Conservation (phyloP, 371 early-diverging fungal genomes). For the Circinella umbellata region DNA sequence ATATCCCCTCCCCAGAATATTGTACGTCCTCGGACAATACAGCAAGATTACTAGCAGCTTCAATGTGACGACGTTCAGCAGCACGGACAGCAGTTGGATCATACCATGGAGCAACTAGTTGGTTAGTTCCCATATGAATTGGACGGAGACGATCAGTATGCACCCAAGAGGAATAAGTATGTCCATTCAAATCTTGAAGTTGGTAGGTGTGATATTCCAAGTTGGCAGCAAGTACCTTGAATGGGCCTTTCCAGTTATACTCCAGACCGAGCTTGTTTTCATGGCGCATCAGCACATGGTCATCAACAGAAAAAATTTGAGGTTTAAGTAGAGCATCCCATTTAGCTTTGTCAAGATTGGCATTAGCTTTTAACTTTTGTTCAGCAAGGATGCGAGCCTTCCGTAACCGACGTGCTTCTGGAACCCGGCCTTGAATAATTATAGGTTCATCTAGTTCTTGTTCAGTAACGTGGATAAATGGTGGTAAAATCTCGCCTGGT, state of each 20-base stretch:
- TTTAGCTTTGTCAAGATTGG: conserved; percentile 21
- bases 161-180: conserved; percentile 19
- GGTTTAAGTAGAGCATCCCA: conserved; percentile 24
- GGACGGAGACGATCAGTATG: conserved; percentile 13
- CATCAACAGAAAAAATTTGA: conserved; percentile 16
- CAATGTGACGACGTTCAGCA: not conserved
- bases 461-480: not conserved
- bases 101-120: not conserved
- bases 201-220: conserved; percentile 16
- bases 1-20: conserved; percentile 5
- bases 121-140: not conserved
- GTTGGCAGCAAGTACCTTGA: conserved; percentile 1
- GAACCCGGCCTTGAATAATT: not conserved
- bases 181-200: not conserved
- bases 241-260: conserved; percentile 19
- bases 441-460: too few species aligned
- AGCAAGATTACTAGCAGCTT: not conserved
- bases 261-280: conserved; percentile 16
- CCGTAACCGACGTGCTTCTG: not conserved
- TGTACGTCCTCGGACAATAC: conserved; percentile 8
- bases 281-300: conserved; percentile 17
- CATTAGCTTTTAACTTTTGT: conserved; percentile 11
- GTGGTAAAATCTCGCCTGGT: conserved; percentile 17
- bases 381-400: conserved; percentile 22
- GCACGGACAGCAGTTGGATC: conserved; percentile 11